Evolutionary conservation across 306 rosid genomes (phyloP).

Genomic region (Acacia crassicarpa): DNA sequence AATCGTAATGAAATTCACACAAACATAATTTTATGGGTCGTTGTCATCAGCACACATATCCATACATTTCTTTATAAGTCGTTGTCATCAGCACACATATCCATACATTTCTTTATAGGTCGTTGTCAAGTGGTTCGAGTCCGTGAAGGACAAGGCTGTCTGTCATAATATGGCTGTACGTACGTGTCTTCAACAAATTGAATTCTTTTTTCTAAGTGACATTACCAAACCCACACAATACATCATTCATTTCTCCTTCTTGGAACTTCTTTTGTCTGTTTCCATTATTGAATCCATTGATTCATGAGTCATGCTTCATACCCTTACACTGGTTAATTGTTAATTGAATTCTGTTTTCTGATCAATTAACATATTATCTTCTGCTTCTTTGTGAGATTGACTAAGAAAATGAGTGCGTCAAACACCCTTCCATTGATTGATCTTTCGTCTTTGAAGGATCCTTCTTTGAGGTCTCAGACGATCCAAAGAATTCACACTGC

Average conservation of each 20-base stretch:
- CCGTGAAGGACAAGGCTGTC: neutral
- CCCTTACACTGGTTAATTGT: neutral
- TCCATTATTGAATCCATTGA: neutral
- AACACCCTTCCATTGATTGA: neutral
- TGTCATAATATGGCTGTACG: neutral
- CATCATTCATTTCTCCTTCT: neutral
- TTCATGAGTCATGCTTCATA: neutral
- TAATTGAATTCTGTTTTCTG: neutral
- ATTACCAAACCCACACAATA: no score
- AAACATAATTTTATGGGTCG: no score
- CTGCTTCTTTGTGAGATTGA: neutral
- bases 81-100: no score
- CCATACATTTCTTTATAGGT: no score
- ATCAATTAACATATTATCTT: neutral
- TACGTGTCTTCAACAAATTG: neutral
- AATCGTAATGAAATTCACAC: no score
- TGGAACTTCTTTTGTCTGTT: neutral
- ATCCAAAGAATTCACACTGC: neutral
- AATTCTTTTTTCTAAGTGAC: neutral
- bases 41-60: no score
- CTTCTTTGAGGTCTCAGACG: neutral
- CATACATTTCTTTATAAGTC: no score
- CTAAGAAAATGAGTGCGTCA: neutral
- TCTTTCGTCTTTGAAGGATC: neutral
- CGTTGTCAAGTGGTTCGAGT: no score